Conservation (phyloP, 257 asterid species). For the Jacaranda mimosifolia region DNA sequence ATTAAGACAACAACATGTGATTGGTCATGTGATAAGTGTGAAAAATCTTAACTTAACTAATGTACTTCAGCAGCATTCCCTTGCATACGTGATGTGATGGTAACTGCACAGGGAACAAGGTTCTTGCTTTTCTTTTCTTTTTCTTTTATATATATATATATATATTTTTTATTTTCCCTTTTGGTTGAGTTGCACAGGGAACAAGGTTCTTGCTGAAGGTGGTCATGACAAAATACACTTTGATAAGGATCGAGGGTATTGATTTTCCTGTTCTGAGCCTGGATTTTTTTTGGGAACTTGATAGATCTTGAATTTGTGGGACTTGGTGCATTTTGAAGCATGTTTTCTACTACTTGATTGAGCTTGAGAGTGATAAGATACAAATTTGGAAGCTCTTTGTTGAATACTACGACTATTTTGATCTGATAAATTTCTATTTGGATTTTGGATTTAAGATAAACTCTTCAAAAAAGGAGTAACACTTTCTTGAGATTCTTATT, state of each 20-base stretch:
- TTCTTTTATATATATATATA: too few species aligned
- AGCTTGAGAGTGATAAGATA: slow-evolving; percentile 86
- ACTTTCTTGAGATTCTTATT: slow-evolving; percentile 17
- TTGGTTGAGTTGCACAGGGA: too few species aligned
- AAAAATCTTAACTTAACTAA: too few species aligned
- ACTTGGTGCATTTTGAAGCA: slow-evolving; percentile 51
- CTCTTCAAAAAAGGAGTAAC: not conserved
- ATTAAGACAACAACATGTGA: too few species aligned
- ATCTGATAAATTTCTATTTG: not conserved
- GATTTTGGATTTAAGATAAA: not conserved
- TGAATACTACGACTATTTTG: slow-evolving; percentile 86
- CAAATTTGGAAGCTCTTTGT: slow-evolving; percentile 90
- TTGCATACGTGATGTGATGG: too few species aligned
- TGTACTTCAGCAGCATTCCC: too few species aligned
- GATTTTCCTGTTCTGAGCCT: slow-evolving; percentile 43
- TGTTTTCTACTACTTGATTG: slow-evolving; percentile 77
- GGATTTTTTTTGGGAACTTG: slow-evolving; percentile 41
- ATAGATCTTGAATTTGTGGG: slow-evolving; percentile 50
- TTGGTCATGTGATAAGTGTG: too few species aligned
- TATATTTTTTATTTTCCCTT: too few species aligned
- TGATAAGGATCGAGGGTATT: not conserved
- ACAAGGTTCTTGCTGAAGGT: too few species aligned
- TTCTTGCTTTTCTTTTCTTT: too few species aligned
- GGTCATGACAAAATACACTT: too few species aligned
- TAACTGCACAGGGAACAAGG: too few species aligned